A percentile compares a stretch with the other conserved stretches of the same genome.
These are phyloP conservation scores for Stephania cephalantha DNA, from an alignment of 164 flowering plant species.

Conservation along the genomic window DNA sequence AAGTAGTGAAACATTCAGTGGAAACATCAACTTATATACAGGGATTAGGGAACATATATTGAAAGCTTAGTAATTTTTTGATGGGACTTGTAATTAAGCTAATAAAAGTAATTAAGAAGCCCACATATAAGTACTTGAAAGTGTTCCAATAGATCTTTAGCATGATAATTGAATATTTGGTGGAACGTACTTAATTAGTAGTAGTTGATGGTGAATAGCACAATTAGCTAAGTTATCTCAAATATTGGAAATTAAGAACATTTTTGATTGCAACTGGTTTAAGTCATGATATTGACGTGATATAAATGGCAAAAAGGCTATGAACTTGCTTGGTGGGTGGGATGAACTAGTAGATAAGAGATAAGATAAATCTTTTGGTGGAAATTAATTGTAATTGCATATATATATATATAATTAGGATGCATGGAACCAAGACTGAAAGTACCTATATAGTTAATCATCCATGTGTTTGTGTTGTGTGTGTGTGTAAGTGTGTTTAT, in stretches of 20 bases:
- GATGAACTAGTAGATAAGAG: background rate
- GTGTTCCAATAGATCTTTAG: background rate
- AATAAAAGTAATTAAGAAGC: background rate
- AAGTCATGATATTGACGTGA: background rate
- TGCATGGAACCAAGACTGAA: background rate
- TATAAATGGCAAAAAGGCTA: background rate
- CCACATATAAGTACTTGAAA: background rate
- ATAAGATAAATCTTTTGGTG: background rate
- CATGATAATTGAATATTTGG: background rate
- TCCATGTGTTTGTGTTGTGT: background rate
- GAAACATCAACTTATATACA: background rate
- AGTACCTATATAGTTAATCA: background rate
- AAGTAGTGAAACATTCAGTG: background rate
- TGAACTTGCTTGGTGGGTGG: conserved; percentile 4
- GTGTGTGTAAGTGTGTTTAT: background rate
- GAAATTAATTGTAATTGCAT: background rate
- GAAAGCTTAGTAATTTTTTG: background rate
- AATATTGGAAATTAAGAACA: background rate
- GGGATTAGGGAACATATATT: background rate
- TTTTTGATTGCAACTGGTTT: background rate
- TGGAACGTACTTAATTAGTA: background rate
- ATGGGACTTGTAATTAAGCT: no score
- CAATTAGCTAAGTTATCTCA: background rate
- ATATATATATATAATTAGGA: background rate
- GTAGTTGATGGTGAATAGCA: background rate